phyloP scores from a whole-genome alignment of 164 flowering plant species.

The Magnolia officinalis region DNA sequence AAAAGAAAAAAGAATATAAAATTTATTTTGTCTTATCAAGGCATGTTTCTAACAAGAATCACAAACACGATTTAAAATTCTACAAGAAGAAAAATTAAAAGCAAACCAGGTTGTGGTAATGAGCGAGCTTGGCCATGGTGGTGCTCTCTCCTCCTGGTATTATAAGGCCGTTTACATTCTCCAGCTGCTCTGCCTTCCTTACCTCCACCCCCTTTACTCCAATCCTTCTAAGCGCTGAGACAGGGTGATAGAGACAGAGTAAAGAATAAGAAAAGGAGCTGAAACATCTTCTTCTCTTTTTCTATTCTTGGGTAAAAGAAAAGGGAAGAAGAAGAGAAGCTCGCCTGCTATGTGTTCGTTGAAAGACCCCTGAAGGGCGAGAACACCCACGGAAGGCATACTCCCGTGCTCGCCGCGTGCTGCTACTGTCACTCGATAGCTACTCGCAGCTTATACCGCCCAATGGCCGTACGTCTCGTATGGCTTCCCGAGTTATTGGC shows the following conservation, averaged over 20 bases:
- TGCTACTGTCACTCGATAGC: too few relatives aligned
- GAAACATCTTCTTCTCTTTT: neutral
- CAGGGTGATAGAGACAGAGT: neutral
- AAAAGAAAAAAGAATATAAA: too few relatives aligned
- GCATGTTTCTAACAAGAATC: too few relatives aligned
- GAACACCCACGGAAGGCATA: constrained; percentile 74
- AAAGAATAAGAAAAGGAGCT: neutral
- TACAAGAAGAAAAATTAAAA: neutral
- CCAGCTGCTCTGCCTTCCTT: constrained; percentile 85
- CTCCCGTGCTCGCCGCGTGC: neutral
- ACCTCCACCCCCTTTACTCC: constrained; percentile 88
- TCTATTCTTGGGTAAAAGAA: neutral
- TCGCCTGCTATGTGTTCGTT: constrained; percentile 90
- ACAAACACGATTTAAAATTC: neutral
- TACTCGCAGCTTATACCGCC: too few relatives aligned
- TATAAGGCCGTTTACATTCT: constrained; percentile 54
- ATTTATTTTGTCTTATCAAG: too few relatives aligned
- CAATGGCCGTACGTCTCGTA: too few relatives aligned
- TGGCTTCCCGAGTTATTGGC: too few relatives aligned
- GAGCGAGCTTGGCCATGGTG: constrained; percentile 97
- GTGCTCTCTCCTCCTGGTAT: constrained; percentile 99
- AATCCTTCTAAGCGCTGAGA: constrained; percentile 59
- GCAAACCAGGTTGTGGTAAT: constrained; percentile 74
- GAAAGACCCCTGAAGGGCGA: constrained; percentile 95
- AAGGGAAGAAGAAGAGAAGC: neutral